Base-by-base conservation (phyloP, 2,329 filamentous ascomycete genomes). In the Purpureocillium lavendulum region DNA sequence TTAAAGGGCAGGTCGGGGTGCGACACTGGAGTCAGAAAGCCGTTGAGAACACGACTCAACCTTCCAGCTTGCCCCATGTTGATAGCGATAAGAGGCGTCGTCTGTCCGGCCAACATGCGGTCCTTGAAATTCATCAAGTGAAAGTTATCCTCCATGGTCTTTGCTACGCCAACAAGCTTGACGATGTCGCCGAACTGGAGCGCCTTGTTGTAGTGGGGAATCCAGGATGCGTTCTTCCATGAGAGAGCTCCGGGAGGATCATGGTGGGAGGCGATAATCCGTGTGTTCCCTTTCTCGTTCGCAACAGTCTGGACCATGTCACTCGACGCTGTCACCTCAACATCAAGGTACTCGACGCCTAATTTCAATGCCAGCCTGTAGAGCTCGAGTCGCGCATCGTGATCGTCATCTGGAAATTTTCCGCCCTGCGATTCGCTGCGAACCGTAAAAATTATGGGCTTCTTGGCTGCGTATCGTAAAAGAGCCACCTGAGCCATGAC, bases 241-340 rank as follows among this genome's bases (percentile, higher is more conserved):
- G 86, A 90, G 14, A 97, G 69, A 16, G 72, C 69, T 8, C 83
- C 83, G 40, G 75, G 66, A 0, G 88, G 86, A 57, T 98, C 92
- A 58, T 98, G 92, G 58, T 98, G 90, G 1, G 92, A 98, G 8
- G 90, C 88, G 51, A 98, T 94, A 55, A 98, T 85, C 45, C 80
- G 83, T 1, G 87, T 87, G 47, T 75, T 72, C 3, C 82, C 81
- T 58, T 86, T 84, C 6, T 61, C 61, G 40, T 82, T 76, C 1
- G 76, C 71, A 4, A 95, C 71, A 12, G 75, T 67, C 34, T 82
- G 75, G 24, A 96, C 71, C 28, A 94, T 69, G n/a, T 80, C 67
- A 37, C 87, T 79, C 0, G 88, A 83, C 60, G 89, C 83, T 1
- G 86, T 84, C 62, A 97, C 84, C 60, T 98, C 92, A 7, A 97